Base-by-base conservation (phyloP, 2,329 filamentous ascomycete species). In the Apiospora koreana region DNA sequence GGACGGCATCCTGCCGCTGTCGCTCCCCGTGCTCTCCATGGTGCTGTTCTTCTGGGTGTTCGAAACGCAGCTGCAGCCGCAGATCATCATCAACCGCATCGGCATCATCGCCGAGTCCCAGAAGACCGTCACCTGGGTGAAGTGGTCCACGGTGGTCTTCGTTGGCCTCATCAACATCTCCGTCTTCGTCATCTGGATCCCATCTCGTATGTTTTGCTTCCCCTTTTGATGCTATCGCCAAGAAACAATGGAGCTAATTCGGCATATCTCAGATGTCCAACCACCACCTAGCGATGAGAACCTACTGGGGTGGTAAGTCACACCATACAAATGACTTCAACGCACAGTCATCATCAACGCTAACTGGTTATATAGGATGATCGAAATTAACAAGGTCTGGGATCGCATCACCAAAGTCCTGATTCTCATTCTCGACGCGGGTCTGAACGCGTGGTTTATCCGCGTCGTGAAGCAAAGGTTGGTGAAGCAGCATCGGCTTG, bases 71-170 rank as follows among this genome's bases (percentile, higher is more conserved):
- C 77, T 87, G 1, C 74, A 88, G 1, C 82, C 87, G 78, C 86
- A 88, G 73, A 88, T 88, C 65, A 87, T 88, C 72, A 84, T 87
- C 75, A 88, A 88, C 73, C 82, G 86, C 68, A 84, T 87, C 28
- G 80, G 82, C 0, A 81, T 88, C 48, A 83, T 88, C 45, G 80
- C 83, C 16, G 81, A 84, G 18, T 78, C 83, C 58, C 78, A 77
- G 31, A 76, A 74, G 0, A 82, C 80, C 1, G 80, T 84, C 8
- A 35, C 67, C 0, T 77, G 74, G 18, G 72, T 88, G 38, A 87
- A 88, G 78, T 86, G 83, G 83, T 80, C 80, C 0, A 83, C 83
- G 0, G 80, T 84, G 0, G 48, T 77, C 0, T 21, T 85, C 3
- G 86, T 88, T 67, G 84, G 83, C 1, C 42, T 78, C 14, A 84